Evolutionary conservation across 225 moss, liverwort and hornwort species (phyloP).

Genomic region (Polytrichum formosum): DNA sequence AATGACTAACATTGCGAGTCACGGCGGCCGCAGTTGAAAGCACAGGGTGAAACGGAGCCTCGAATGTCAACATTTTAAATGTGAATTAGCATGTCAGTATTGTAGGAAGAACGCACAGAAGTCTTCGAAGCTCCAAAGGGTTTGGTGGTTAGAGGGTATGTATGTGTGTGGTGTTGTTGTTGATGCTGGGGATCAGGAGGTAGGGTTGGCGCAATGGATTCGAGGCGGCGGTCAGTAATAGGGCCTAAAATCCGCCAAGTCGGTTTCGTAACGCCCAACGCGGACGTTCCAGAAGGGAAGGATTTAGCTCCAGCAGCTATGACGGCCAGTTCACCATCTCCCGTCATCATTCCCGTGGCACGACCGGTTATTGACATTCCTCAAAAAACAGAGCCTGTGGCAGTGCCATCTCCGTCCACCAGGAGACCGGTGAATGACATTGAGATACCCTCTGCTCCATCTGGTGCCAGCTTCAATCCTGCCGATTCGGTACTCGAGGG

Average conservation of each 20-base stretch:
- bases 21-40: too few species aligned
- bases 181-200: too few species aligned
- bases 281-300: slow-evolving; percentile 37
- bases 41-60: too few species aligned
- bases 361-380: slow-evolving; percentile 34
- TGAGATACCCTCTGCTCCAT: slow-evolving; percentile 38
- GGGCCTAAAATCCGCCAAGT: slow-evolving; percentile 88
- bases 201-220: neutral
- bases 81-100: too few species aligned
- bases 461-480: slow-evolving; percentile 47
- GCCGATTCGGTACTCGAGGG: slow-evolving; percentile 49
- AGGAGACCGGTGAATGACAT: slow-evolving; percentile 23
- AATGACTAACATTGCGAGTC: too few species aligned
- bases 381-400: slow-evolving; percentile 40
- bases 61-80: too few species aligned
- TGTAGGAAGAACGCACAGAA: too few species aligned
- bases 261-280: slow-evolving; percentile 82
- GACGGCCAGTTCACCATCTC: slow-evolving; percentile 60
- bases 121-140: too few species aligned
- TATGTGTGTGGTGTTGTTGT: too few species aligned
- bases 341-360: slow-evolving; percentile 65
- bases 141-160: too few species aligned
- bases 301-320: slow-evolving; percentile 11
- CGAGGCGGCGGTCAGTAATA: slow-evolving; percentile 61
- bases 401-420: slow-evolving; percentile 45